These are phyloP conservation scores for Fusarium citri DNA, from an alignment of 2,329 filamentous ascomycete genomes.

Conservation along the genomic window DNA sequence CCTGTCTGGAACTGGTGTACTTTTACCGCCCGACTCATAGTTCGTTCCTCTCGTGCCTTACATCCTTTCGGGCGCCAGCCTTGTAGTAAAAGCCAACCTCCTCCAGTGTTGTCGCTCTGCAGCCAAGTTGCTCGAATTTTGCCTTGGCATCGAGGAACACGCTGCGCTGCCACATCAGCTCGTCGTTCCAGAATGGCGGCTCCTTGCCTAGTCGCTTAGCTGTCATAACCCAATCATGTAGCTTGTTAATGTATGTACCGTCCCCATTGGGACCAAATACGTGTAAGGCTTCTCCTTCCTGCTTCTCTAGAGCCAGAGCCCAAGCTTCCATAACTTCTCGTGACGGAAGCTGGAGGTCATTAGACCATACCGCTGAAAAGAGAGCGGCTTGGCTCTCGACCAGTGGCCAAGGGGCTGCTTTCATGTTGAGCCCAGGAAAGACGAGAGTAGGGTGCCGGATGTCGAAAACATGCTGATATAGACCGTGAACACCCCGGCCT, in stretches of 20 bases:
- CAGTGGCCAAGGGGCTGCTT: slow-evolving; percentile 88
- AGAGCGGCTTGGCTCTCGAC: slow-evolving; percentile 83
- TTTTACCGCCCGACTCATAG: slow-evolving; percentile 1
- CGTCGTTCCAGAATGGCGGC: slow-evolving; percentile 77
- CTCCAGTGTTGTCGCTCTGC: slow-evolving; percentile 71
- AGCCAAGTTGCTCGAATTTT: slow-evolving; percentile 75
- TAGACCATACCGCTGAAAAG: slow-evolving; percentile 81
- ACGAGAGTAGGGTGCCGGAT: slow-evolving; percentile 80
- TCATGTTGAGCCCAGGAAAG: slow-evolving; percentile 80
- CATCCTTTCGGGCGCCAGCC: slow-evolving; percentile 25
- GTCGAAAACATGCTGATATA: slow-evolving; percentile 85
- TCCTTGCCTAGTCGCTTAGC: slow-evolving; percentile 69
- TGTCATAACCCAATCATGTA: slow-evolving; percentile 70
- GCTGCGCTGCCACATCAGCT: slow-evolving; percentile 77
- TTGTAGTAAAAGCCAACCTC: slow-evolving; percentile 78
- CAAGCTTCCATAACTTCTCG: slow-evolving; percentile 74
- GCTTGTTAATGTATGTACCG: slow-evolving; percentile 75
- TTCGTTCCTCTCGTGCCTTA: slow-evolving; percentile 3
- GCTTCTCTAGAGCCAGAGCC: slow-evolving; percentile 73
- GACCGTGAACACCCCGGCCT: slow-evolving; percentile 75
- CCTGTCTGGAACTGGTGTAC: slow-evolving; percentile 5
- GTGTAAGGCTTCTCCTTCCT: slow-evolving; percentile 50
- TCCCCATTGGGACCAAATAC: slow-evolving; percentile 59
- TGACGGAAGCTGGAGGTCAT: slow-evolving; percentile 73
- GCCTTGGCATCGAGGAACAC: slow-evolving; percentile 77